Evolutionary conservation across 2,329 filamentous ascomycete genomes (phyloP).

Genomic region (Alternaria consortialis): DNA sequence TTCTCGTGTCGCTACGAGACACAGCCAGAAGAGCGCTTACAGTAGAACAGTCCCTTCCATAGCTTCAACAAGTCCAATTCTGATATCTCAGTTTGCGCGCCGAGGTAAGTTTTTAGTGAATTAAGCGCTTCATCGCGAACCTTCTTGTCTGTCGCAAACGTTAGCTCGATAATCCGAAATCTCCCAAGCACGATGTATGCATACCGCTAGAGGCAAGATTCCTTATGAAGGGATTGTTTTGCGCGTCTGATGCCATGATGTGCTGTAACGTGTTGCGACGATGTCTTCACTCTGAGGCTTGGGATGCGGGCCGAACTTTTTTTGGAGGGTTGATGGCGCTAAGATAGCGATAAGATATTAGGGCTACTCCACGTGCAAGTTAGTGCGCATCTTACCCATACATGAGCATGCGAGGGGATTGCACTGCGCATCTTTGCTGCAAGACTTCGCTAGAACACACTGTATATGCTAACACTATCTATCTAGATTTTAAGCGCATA

Average conservation of each 20-base stretch:
- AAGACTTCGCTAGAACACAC: neutral
- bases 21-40: slow-evolving; percentile 51
- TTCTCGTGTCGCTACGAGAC: neutral
- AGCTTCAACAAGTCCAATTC: slow-evolving; percentile 82
- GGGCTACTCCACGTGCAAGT: neutral
- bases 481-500: neutral
- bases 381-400: neutral
- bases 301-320: slow-evolving; percentile 32
- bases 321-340: slow-evolving; percentile 19
- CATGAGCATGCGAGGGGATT: neutral
- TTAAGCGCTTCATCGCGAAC: slow-evolving; percentile 79
- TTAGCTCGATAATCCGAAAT: slow-evolving; percentile 7
- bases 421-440: neutral
- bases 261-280: slow-evolving; percentile 1
- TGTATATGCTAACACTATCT: slow-evolving; percentile 10
- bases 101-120: slow-evolving; percentile 81
- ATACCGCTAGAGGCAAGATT: slow-evolving; percentile 85
- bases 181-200: slow-evolving; percentile 33
- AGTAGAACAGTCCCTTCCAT: slow-evolving; percentile 94
- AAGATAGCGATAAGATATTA: slow-evolving; percentile 30
- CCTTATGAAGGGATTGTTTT: slow-evolving; percentile 76
- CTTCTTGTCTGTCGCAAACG: slow-evolving; percentile 71
- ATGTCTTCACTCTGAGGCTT: slow-evolving; percentile 12
- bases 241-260: slow-evolving; percentile 51
- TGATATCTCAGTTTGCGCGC: slow-evolving; percentile 67